Base-by-base conservation (phyloP, 495 filamentous ascomycete species). In the Neurospora discreta region DNA sequence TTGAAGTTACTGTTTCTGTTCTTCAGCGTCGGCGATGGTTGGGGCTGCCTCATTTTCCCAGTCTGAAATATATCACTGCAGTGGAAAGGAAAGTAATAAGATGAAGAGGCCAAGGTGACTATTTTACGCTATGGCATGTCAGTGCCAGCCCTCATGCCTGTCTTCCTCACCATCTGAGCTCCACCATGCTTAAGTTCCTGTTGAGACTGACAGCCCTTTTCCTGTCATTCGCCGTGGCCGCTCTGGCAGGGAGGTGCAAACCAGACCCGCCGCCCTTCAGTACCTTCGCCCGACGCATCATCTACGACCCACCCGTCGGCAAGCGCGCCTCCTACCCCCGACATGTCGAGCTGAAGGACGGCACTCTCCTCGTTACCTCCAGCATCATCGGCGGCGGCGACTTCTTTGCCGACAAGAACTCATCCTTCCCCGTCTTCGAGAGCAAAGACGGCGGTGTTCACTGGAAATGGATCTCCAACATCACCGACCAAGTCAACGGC, bases 301-400 rank as follows among this genome's bases (percentile, higher is more conserved):
- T 88, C 70, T 87, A 82, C 70, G 72, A 73, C 10, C 85, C 85
- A 9, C 82, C 84, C 2, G 36, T 43, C 1, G 68, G 69, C 65
- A 73, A 72, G 20, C 79, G 81, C 39, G 82, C 84, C 9, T 81
- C 88, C 1, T 89, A 90, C 75, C 83, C 86, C 16, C 85, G 88
- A 20, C 82, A 82, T 0, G 81, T 83, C 33, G 82, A 87, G 74
- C 82, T 89, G 5, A 71, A 75, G 1, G 81, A 84, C 39, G 82
- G 84, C 40, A 84, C 82, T 23, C 77, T 90, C 16, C 79, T 90
- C n/a, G 86, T 88, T n/a, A 92, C 89, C 13, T 89, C 88, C 87
- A 87, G 87, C 74, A 82, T 88, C 40, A 89, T 87, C 13, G 90
- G 89, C 85, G 90, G 89, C 85, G 87, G 89, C 74, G 87, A 89